Evolutionary conservation across 495 filamentous ascomycete genomes (phyloP), one percentile per base, ranked within the genome.

Genomic region (Xylaria palmicola): DNA sequence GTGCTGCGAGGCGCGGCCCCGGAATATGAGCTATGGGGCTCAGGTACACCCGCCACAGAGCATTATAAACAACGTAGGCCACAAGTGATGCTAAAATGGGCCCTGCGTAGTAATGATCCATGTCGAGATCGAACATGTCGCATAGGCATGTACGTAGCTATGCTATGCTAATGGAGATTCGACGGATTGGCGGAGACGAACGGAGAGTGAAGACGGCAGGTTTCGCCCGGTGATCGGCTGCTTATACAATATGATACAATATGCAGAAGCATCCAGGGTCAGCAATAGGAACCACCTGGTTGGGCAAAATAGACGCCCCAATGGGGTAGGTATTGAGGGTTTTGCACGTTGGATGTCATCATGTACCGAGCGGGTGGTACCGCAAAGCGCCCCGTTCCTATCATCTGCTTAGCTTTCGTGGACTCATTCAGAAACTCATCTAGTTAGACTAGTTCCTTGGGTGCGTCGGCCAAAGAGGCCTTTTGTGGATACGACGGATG

Each of bases 21-120:
- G 52, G 52, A 15, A 55, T 30, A 32, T 55, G 52, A 29, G 52
- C 34, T 41, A 55, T 41, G 13, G 52, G 52, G 37, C 52, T 55
- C 24, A 55, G 17, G 30, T 41, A 41, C 15, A 55, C 20, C 19
- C 52, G 52, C 50, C 50, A 53, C 4, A 53, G 8, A 4, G 50
- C 50, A 37, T 24, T 40, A 17, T 53, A 53, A 8, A 53, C 17
- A 27, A 24, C 12, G 6, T 53, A 53, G 19, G 22, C 30, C 19
- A 39, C 10, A 37, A 39, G 12, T 20, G 19, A 22, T 26, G 26
- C 30, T 6, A 53, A 53, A 20, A 22, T 3, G 19, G 32, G n/a
- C 20, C 50, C 50, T 37, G 32, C 15, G 20, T 24, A 19, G 26
- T 53, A 27, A n/a, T 53, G 37, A 6, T 40, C 50, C 36, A 53